These are phyloP conservation scores for Fomitopsis schrenkii DNA, from an alignment of 1,284 basidiomycete species.

Conservation along the genomic window DNA sequence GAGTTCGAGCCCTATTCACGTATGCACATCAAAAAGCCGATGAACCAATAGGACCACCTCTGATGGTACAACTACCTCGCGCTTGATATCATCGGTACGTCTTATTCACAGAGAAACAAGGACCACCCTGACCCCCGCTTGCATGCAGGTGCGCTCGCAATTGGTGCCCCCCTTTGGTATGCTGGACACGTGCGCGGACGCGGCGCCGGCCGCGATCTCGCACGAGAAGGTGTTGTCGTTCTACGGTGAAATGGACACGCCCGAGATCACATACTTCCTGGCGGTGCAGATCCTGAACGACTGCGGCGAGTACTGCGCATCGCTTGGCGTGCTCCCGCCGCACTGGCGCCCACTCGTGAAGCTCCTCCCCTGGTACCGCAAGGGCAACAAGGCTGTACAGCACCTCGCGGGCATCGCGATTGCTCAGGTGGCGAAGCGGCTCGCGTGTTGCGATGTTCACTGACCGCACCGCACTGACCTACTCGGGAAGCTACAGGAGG, in stretches of 20 bases:
- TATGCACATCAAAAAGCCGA: constrained; percentile 54
- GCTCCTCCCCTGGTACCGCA: constrained; percentile 70
- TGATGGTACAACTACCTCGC: constrained; percentile 80
- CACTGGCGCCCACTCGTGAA: constrained; percentile 66
- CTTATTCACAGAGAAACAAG: background rate
- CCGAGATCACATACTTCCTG: constrained; percentile 60
- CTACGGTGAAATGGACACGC: constrained; percentile 44
- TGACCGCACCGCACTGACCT: constrained; percentile 76
- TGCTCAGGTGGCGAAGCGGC: constrained; percentile 73
- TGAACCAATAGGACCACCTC: constrained; percentile 82
- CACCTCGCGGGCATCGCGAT: constrained; percentile 80
- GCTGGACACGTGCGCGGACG: constrained; percentile 73
- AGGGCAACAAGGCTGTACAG: constrained; percentile 66
- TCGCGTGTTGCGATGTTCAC: constrained; percentile 58
- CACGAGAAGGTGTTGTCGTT: constrained; percentile 49
- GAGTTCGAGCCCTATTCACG: constrained; percentile 80
- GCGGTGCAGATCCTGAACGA: constrained; percentile 87
- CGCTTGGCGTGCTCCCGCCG: constrained; percentile 77
- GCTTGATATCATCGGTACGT: constrained; percentile 76
- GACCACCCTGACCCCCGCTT: background rate
- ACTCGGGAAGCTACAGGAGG: constrained; percentile 74
- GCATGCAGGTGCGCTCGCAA: constrained; percentile 67
- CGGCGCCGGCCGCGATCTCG: constrained; percentile 57
- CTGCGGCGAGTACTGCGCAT: constrained; percentile 84
- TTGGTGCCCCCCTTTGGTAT: constrained; percentile 89